Conservation (phyloP, 2,329 filamentous ascomycete species). For the Aspergillus sp. region DNA sequence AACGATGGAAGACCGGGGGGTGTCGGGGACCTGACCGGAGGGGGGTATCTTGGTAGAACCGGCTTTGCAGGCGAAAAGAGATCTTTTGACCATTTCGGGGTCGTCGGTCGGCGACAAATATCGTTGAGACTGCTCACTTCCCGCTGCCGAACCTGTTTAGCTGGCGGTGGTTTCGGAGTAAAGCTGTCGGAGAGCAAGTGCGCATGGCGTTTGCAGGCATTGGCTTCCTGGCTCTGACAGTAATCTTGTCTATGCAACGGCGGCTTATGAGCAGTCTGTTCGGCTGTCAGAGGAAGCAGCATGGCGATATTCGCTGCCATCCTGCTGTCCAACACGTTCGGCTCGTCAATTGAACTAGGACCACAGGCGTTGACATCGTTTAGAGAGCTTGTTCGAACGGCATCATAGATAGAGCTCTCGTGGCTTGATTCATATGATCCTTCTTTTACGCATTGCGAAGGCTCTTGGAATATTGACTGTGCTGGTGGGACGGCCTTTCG, state of each 20-base stretch:
- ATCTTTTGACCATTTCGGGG: slow-evolving; percentile 24
- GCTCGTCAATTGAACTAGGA: slow-evolving; percentile 5
- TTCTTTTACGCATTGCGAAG: background rate
- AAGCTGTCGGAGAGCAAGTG: slow-evolving; percentile 15
- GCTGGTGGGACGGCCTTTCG: background rate
- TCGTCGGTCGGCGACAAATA: slow-evolving; percentile 18
- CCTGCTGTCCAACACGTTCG: slow-evolving; percentile 21
- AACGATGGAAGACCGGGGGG: slow-evolving; percentile 48
- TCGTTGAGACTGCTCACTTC: slow-evolving; percentile 29
- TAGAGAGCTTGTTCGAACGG: slow-evolving; percentile 30
- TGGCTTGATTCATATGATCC: slow-evolving; percentile 33
- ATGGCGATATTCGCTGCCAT: slow-evolving; percentile 30
- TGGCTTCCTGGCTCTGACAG: background rate
- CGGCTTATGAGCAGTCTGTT: background rate
- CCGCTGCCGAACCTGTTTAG: slow-evolving; percentile 10
- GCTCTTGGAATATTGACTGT: background rate
- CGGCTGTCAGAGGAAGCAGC: slow-evolving; percentile 23
- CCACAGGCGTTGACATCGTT: slow-evolving; percentile 18
- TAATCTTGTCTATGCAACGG: background rate
- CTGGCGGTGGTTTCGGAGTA: background rate
- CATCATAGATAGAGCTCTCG: slow-evolving; percentile 40
- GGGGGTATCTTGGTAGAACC: slow-evolving; percentile 35
- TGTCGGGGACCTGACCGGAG: slow-evolving; percentile 40
- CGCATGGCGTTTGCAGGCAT: slow-evolving; percentile 22
- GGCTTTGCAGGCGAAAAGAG: slow-evolving; percentile 29